Conservation (phyloP, 495 filamentous ascomycete species). For the Aspergillus nanangensis region DNA sequence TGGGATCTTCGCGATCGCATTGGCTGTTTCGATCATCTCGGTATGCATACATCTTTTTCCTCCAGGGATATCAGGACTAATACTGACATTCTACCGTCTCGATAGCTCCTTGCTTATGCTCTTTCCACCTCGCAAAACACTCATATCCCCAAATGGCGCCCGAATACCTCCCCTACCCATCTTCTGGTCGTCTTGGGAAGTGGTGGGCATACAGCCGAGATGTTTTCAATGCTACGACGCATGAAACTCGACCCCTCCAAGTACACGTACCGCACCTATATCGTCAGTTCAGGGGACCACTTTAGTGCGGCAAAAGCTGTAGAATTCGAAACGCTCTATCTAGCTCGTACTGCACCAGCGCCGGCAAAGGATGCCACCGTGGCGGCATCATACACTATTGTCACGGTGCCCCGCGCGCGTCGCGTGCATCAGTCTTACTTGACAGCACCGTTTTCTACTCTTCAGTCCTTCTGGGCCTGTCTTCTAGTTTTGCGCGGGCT, state of each 20-base stretch:
- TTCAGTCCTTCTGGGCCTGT: conserved; percentile 51
- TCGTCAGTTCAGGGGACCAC: conserved; percentile 71
- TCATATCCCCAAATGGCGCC: conserved; percentile 26
- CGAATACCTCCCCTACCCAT: conserved; percentile 47
- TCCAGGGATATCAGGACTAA: no score
- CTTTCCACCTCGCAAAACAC: conserved; percentile 32
- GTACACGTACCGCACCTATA: conserved; percentile 72
- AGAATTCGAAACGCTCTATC: conserved; percentile 53
- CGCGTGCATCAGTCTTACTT: conserved; percentile 71
- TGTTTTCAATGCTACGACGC: conserved; percentile 71
- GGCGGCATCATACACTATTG: conserved; percentile 43
- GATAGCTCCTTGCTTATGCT: conserved; percentile 20
- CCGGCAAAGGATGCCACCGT: no score
- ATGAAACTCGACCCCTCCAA: conserved; percentile 37
- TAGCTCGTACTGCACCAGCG: conserved; percentile 18
- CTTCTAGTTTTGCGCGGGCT: conserved; percentile 39
- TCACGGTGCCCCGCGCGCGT: conserved; percentile 66
- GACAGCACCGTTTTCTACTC: conserved; percentile 58
- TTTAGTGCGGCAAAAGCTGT: conserved; percentile 63
- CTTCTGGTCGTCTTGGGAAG: conserved; percentile 82
- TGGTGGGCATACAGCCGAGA: conserved; percentile 92
- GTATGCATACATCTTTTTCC: no score
- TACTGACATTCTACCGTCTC: neutral
- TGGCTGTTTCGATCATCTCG: no score
- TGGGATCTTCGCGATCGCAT: no score